A percentile compares a stretch with the other conserved stretches of the same genome.
Conservation (phyloP, 164 flowering plant species). For the Nymphaea colorata region DNA sequence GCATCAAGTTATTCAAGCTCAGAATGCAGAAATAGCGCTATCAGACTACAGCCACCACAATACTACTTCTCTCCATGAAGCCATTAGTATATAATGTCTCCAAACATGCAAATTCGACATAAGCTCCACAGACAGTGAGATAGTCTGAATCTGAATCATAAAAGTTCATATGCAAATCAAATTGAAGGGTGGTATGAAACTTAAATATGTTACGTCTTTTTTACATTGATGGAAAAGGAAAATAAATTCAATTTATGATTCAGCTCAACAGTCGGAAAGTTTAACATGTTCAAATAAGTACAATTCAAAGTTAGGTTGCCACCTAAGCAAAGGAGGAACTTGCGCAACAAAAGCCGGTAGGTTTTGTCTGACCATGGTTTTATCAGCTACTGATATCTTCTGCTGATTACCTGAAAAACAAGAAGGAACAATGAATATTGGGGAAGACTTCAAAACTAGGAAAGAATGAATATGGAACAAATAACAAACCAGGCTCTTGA, state of each 20-base stretch:
- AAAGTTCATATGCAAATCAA: too few species aligned
- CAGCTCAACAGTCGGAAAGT: too few species aligned
- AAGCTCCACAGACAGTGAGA: too few species aligned
- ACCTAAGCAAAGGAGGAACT: conserved; percentile 88
- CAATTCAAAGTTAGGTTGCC: conserved; percentile 2
- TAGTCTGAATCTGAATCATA: too few species aligned
- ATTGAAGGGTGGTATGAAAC: too few species aligned
- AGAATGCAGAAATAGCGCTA: too few species aligned
- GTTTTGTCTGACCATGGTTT: conserved; percentile 67
- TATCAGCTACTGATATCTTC: conserved; percentile 58
- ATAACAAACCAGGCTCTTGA: conserved; percentile 54
- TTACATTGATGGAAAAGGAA: not conserved
- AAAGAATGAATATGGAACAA: not conserved
- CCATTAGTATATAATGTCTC: too few species aligned
- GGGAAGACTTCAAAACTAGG: not conserved
- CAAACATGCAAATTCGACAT: too few species aligned
- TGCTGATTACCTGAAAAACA: conserved; percentile 47
- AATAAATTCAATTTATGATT: too few species aligned
- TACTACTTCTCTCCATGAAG: too few species aligned
- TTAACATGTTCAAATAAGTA: not conserved
- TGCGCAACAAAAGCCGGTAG: conserved; percentile 66
- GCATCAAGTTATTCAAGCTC: too few species aligned
- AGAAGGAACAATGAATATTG: not conserved
- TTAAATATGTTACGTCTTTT: not conserved
- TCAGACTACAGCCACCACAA: too few species aligned